These are phyloP conservation scores for Phytomonas sp. DNA, from an alignment of 208 protist genomes.

Conservation along the genomic window DNA sequence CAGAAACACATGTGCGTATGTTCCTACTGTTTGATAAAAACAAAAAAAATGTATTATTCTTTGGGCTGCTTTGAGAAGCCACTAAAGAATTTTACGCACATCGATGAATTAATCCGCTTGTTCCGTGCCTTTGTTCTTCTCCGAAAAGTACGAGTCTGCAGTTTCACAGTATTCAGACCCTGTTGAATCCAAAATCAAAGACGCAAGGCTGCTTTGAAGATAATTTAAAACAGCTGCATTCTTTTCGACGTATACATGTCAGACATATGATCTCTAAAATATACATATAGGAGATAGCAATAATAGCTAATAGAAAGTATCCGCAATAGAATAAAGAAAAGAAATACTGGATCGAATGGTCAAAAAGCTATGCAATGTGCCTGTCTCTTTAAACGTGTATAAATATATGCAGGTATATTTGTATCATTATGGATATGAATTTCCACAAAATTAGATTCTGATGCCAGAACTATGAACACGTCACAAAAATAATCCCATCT, in stretches of 20 bases:
- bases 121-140: not conserved
- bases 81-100: not conserved
- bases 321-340: not conserved
- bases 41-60: not conserved
- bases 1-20: not conserved
- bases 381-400: not conserved
- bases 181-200: not conserved
- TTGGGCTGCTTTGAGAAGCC: not conserved
- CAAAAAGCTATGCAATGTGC: conserved; percentile 1
- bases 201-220: not conserved
- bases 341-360: not conserved
- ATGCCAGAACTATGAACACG: not conserved
- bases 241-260: not conserved
- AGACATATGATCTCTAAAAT: not conserved
- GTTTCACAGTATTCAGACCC: not conserved
- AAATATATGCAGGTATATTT: not conserved
- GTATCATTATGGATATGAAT: not conserved
- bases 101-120: not conserved
- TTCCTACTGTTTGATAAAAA: not conserved
- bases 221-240: not conserved
- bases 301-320: not conserved
- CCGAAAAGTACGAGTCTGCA: not conserved
- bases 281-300: not conserved
- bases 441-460: not conserved
- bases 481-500: not conserved